phyloP scores from a whole-genome alignment of 495 filamentous ascomycete species.

The Annulohypoxylon bovei region DNA sequence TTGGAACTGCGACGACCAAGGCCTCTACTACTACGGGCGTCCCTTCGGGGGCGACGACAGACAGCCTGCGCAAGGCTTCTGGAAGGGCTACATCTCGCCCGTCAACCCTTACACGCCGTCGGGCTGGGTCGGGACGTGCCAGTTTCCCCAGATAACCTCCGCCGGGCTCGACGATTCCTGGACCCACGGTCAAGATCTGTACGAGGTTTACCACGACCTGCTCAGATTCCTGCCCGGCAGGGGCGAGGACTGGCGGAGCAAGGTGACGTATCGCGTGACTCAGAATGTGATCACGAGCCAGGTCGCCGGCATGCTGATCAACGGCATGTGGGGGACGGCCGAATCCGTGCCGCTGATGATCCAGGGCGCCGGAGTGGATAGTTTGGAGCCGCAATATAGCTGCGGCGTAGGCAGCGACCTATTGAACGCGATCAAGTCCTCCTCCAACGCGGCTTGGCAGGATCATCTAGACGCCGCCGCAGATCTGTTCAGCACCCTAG shows the following conservation, averaged over 20 bases:
- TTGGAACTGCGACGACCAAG: constrained; percentile 72
- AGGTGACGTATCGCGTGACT: constrained; percentile 68
- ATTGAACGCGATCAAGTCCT: constrained; percentile 58
- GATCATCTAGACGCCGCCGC: constrained; percentile 65
- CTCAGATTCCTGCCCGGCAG: constrained; percentile 65
- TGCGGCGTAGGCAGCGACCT: constrained; percentile 60
- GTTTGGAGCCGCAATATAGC: constrained; percentile 70
- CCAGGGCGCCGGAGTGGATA: constrained; percentile 63
- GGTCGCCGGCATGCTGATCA: constrained; percentile 71
- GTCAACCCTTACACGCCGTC: constrained; percentile 67
- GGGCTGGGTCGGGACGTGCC: constrained; percentile 71
- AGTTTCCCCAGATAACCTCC: constrained; percentile 76
- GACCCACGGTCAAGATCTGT: constrained; percentile 72
- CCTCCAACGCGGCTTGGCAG: constrained; percentile 61
- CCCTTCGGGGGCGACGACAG: constrained; percentile 53
- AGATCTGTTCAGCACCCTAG: constrained; percentile 61
- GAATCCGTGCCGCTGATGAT: constrained; percentile 58
- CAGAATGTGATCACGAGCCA: constrained; percentile 77
- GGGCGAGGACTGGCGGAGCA: constrained; percentile 46
- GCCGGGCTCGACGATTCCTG: constrained; percentile 71
- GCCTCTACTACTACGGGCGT: constrained; percentile 68
- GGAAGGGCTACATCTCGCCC: constrained; percentile 63
- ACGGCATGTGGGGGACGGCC: constrained; percentile 64
- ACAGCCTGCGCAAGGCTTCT: constrained; percentile 60
- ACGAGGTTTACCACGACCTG: constrained; percentile 68